Percentiles rank a stretch among this genome's conserved stretches.
phyloP scores from a whole-genome alignment of 108 stramenopile species.

The Cylindrotheca fusiformis region DNA sequence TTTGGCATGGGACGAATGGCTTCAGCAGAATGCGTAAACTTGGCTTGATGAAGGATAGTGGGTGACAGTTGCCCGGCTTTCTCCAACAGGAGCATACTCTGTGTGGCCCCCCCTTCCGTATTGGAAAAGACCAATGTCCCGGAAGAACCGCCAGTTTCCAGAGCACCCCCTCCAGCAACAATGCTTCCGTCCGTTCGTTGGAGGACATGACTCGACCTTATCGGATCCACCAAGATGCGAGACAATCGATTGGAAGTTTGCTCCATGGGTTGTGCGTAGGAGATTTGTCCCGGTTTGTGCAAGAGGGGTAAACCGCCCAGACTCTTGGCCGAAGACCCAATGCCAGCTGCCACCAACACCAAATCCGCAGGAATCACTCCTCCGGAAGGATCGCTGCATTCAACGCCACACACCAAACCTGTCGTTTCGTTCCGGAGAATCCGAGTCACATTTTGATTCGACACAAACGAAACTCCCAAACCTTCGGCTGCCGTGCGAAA shows the following conservation, averaged over 20 bases:
- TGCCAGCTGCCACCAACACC: constrained; percentile 51
- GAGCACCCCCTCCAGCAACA: constrained; percentile 53
- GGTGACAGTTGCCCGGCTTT: constrained; percentile 10
- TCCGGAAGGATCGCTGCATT: not conserved
- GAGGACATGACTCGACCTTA: constrained; percentile 50
- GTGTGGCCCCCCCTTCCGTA: not conserved
- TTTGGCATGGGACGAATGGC: constrained; percentile 64
- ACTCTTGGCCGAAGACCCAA: constrained; percentile 24
- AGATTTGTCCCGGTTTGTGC: constrained; percentile 45
- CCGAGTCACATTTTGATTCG: constrained; percentile 23
- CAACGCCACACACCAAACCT: not conserved
- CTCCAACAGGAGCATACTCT: constrained; percentile 1
- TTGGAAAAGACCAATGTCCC: not conserved
- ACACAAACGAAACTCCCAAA: constrained; percentile 39
- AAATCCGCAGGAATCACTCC: constrained; percentile 24
- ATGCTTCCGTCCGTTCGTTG: constrained; percentile 50
- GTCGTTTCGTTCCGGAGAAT: constrained; percentile 27
- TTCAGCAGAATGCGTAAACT: constrained; percentile 15
- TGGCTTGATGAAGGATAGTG: not conserved
- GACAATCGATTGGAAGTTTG: constrained; percentile 5
- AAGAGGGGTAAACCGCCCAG: constrained; percentile 31
- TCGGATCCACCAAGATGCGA: constrained; percentile 55
- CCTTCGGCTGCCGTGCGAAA: constrained; percentile 30
- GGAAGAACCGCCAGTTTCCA: constrained; percentile 48
- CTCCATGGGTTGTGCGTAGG: constrained; percentile 16